A percentile compares a stretch with the other conserved stretches of the same genome.
These are phyloP conservation scores for Neopestalotiopsis rosae DNA, from an alignment of 2,329 filamentous ascomycete genomes.

Conservation along the genomic window DNA sequence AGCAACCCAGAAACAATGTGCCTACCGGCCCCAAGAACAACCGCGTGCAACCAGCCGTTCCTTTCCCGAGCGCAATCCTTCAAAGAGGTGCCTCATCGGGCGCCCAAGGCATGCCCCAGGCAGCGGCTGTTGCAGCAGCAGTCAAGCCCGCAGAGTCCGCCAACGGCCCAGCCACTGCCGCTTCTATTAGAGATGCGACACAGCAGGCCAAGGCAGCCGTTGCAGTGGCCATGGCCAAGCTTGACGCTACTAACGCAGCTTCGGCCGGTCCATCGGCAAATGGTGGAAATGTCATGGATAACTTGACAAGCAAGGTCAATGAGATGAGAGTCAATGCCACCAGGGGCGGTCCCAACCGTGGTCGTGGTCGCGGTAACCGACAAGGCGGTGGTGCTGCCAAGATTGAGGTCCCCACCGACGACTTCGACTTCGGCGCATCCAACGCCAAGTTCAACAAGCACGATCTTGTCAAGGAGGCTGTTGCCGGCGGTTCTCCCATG, in stretches of 20 bases:
- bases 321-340: conserved; percentile 75
- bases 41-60: conserved; percentile 70
- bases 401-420: conserved; percentile 86
- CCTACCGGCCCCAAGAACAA: conserved; percentile 55
- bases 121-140: conserved; percentile 32
- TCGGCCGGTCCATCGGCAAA: conserved; percentile 35
- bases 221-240: conserved; percentile 80
- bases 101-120: conserved; percentile 30
- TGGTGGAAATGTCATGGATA: conserved; percentile 63
- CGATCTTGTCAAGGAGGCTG: conserved; percentile 86
- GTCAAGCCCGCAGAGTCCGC: conserved; percentile 45
- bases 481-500: conserved; percentile 71
- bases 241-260: conserved; percentile 48
- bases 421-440: conserved; percentile 88
- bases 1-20: conserved; percentile 41
- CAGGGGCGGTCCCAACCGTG: conserved; percentile 53
- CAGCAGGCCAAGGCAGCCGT: conserved; percentile 78
- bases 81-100: conserved; percentile 26
- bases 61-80: conserved; percentile 56
- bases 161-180: conserved; percentile 41
- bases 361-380: conserved; percentile 52
- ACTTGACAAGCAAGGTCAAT: conserved; percentile 75
- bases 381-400: conserved; percentile 55
- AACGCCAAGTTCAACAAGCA: conserved; percentile 92
- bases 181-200: conserved; percentile 68